Percentiles rank a stretch among this genome's conserved stretches.
phyloP scores from a whole-genome alignment of 345 rosid species.

The Boechera retrofracta region DNA sequence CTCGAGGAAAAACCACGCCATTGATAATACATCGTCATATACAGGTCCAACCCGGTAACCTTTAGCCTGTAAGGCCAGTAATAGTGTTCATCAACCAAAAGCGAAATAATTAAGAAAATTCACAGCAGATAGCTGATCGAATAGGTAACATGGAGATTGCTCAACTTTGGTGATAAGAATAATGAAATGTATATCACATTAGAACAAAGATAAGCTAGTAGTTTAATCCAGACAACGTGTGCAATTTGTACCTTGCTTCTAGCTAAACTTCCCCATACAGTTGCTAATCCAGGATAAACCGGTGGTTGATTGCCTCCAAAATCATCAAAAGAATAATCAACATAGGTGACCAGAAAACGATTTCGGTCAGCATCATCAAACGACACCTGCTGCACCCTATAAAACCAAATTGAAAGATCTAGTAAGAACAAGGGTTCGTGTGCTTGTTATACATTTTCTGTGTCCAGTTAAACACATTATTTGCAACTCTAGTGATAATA shows the following conservation, averaged over 20 bases:
- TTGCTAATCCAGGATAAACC: conserved; percentile 96
- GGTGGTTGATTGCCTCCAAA: conserved; percentile 99
- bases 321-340: conserved; percentile 97
- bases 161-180: conserved; percentile 14
- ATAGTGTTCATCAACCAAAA: conserved; percentile 28
- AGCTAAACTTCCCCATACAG: conserved; percentile 99
- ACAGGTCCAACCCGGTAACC: conserved; percentile 99
- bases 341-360: conserved; percentile 90
- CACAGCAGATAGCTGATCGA: conserved; percentile 25
- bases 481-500: conserved; percentile 31
- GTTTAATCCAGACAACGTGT: not conserved
- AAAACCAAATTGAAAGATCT: conserved; percentile 40
- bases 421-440: conserved; percentile 22
- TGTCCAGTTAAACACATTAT: conserved; percentile 30
- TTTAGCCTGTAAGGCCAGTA: conserved; percentile 73
- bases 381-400: conserved; percentile 98
- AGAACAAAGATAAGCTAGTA: conserved; percentile 20
- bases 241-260: conserved; percentile 83
- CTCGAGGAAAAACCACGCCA: conserved; percentile 99
- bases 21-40: conserved; percentile 96
- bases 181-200: conserved; percentile 17
- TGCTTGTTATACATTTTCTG: conserved; percentile 20
- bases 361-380: conserved; percentile 96
- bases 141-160: conserved; percentile 23
- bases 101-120: conserved; percentile 14